phyloP scores from a whole-genome alignment of 306 rosid genomes.

The Quillaja saponaria region DNA sequence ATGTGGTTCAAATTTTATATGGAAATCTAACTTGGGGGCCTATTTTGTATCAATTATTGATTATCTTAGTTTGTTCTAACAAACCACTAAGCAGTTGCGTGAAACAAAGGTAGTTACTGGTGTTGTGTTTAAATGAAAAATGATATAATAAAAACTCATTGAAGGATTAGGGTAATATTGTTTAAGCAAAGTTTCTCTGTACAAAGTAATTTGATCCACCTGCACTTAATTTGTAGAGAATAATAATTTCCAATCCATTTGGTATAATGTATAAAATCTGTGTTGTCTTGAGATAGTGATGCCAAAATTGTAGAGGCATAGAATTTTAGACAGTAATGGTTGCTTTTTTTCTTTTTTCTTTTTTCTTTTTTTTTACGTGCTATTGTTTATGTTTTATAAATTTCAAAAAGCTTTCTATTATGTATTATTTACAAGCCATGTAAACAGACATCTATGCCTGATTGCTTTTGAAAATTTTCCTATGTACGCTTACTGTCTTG shows the following conservation, averaged over 20 bases:
- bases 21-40: too few relatives aligned
- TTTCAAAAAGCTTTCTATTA: too few relatives aligned
- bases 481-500: conserved; percentile 25
- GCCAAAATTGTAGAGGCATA: too few relatives aligned
- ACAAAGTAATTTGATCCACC: neutral
- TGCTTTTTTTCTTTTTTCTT: too few relatives aligned
- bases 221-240: neutral
- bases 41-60: too few relatives aligned
- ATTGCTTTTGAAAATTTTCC: neutral
- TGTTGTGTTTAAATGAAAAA: too few relatives aligned
- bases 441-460: neutral
- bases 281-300: neutral
- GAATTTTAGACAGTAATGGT: too few relatives aligned
- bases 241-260: neutral
- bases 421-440: neutral
- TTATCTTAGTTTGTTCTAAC: too few relatives aligned
- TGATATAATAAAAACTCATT: neutral
- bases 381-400: too few relatives aligned
- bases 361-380: neutral
- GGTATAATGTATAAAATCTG: conserved; percentile 6
- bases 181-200: conserved; percentile 2
- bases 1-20: too few relatives aligned
- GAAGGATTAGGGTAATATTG: neutral
- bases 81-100: too few relatives aligned
- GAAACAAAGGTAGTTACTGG: too few relatives aligned